Conservation (phyloP, 1,284 basidiomycete species). For the Athelia sp. region DNA sequence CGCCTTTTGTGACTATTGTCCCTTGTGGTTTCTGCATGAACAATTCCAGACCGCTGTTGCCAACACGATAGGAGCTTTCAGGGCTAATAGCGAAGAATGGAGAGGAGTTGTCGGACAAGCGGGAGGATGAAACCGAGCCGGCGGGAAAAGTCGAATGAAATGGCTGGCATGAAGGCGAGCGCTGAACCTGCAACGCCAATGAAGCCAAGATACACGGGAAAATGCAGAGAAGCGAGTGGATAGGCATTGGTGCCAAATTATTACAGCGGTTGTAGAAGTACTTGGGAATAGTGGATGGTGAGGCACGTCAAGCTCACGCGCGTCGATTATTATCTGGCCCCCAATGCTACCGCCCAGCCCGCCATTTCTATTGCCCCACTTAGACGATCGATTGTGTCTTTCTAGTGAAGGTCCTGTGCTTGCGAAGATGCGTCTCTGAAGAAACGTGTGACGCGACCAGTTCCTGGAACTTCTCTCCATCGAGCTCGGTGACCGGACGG, state of each 20-base stretch:
- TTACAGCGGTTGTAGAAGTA: not conserved
- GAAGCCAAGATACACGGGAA: slow-evolving; percentile 2
- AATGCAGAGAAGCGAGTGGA: slow-evolving; percentile 1
- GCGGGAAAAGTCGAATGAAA: slow-evolving; percentile 19
- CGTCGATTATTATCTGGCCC: too few relatives aligned
- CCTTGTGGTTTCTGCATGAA: slow-evolving; percentile 29
- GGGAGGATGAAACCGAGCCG: slow-evolving; percentile 13
- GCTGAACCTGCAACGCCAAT: not conserved
- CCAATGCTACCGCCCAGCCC: too few relatives aligned
- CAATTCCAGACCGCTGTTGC: slow-evolving; percentile 26
- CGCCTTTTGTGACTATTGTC: slow-evolving; percentile 23
- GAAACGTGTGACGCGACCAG: not conserved
- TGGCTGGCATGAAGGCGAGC: slow-evolving; percentile 13
- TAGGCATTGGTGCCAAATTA: not conserved
- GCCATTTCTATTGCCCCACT: too few relatives aligned
- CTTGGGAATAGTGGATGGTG: not conserved
- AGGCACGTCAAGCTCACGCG: slow-evolving; percentile 1
- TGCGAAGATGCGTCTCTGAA: too few relatives aligned
- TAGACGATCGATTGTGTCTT: too few relatives aligned
- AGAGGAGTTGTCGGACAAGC: slow-evolving; percentile 3
- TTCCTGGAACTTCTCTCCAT: not conserved
- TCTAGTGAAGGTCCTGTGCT: too few relatives aligned
- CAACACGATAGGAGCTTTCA: slow-evolving; percentile 23
- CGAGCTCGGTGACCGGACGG: slow-evolving; percentile 5
- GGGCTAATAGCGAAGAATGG: slow-evolving; percentile 30